Evolutionary conservation across 768 basidiomycete genomes (phyloP), one percentile per base, ranked within the genome.

Genomic region (Phallus indusiatus): DNA sequence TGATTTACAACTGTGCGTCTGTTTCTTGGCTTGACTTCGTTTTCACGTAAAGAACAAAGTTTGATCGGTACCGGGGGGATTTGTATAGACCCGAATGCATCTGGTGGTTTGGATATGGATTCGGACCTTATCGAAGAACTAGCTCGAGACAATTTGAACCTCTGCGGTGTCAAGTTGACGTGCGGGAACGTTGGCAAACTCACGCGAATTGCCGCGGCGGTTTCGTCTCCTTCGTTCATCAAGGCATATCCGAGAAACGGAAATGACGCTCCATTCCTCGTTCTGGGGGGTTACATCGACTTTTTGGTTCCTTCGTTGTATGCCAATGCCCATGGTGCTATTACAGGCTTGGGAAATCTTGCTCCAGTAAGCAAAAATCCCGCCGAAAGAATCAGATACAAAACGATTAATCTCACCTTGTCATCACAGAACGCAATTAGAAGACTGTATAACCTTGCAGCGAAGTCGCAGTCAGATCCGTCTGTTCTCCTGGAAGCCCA

Each of bases 101-200:
- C 86, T 59, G 90, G 88, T 3, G 93, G 94, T 11, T 88, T 97
- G 64, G 91, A 97, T 72, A 72, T 96, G 64, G 90, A 93, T 71
- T 94, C 92, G 14, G 90, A 94, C 70, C 70, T 91, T 36, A 88
- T 97, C 67, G 79, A 79, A 6, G 86, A 91, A 64, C 78, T 96
- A 50, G 93, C 91, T 14, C 69, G 68, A 28, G 82, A 85, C 63
- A 86, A 82, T 64, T 79, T 87, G 55, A 94, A 94, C 70, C 75
- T 89, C 42, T 82, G 77, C 64, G 94, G 93, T 20, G 85, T 94
- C 62, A 97, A 97, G 72, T 80, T 95, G 60, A 95, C 93, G 83
- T 95, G 94, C 66, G 92, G 89, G 28, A 90, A 88, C 66, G 90
- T 96, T 62, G 94, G 93, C 53, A 94, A 94, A 72, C 78, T 94